Evolutionary conservation across 176 grass and related monocot genomes (phyloP), one percentile per base, ranked within the genome.

Genomic region (Paspalum vaginatum): DNA sequence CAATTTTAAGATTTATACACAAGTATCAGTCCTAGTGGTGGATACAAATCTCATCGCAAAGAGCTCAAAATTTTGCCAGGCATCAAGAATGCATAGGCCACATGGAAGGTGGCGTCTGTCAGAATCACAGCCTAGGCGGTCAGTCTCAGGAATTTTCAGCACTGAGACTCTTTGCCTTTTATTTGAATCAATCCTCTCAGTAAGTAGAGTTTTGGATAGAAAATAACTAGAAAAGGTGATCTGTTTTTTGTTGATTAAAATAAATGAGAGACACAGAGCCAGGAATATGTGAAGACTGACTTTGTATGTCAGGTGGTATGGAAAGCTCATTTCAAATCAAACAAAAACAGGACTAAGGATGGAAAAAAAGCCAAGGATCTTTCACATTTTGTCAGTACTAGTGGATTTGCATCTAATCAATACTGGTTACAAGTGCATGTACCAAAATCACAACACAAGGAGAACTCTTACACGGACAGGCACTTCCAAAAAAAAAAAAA

Each of bases 71-170:
- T 14, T 2, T 45, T 78, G 9, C 73, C 6, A 22, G 43, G 39
- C 78, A 78, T 78, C 49, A 78, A 73, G 78, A 77, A 86, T 73
- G 83, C 65, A 82, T 10, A 58, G 2, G 42, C 25, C 64, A 71
- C 4, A 18, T 5, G 0, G n/a, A 39, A 77, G 48, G 72, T 57
- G 48, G 59, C 32, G 32, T 25, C 24, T 84, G 72, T 66, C 39
- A 79, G 38, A 84, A 88, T 80, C 58, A 74, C 40, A 80, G 57
- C 58, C 22, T 13, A 59, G 41, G 37, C 5, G 21, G 22, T 48
- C 47, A 50, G 58, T 88, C 80, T 83, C 44, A 74, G 81, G 66
- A 88, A 79, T 45, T 21, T 24, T 24, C n/a, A 58, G 56, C 10
- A 5, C 9, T 60, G 57, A 26, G 24, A 12, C 13, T 12, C 25